These are phyloP conservation scores for Malus hybrid DNA, from an alignment of 331 rosid species.

Conservation along the genomic window DNA sequence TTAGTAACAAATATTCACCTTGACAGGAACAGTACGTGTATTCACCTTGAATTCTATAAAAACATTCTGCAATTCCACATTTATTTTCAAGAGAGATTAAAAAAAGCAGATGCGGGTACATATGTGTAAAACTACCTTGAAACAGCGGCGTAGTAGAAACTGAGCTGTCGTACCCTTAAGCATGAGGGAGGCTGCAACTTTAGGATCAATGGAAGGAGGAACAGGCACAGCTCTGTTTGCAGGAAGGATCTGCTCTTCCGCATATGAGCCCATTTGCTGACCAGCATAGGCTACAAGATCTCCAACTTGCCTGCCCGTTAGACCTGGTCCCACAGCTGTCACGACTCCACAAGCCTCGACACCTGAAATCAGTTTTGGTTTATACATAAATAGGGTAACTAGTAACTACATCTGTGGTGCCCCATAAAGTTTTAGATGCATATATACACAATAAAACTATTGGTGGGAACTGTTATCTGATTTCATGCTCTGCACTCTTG, in stretches of 20 bases:
- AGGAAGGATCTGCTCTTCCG: constrained; percentile 96
- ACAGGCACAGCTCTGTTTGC: constrained; percentile 65
- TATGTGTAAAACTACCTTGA: constrained; percentile 46
- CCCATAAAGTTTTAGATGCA: background rate
- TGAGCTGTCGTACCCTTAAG: constrained; percentile 86
- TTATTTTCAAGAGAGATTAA: background rate
- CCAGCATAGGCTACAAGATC: constrained; percentile 84
- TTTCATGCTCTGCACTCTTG: background rate
- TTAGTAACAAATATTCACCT: background rate
- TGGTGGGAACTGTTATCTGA: background rate
- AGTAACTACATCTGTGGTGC: background rate
- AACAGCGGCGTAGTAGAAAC: constrained; percentile 61
- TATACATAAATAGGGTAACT: background rate
- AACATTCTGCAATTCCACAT: background rate
- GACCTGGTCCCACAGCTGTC: constrained; percentile 80
- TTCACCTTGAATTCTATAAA: background rate
- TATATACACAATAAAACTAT: background rate
- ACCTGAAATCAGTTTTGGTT: constrained; percentile 32
- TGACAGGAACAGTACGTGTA: background rate
- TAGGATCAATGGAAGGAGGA: constrained; percentile 71
- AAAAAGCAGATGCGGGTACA: background rate
- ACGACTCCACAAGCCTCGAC: constrained; percentile 91
- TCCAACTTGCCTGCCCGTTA: constrained; percentile 67
- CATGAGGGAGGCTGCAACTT: constrained; percentile 63
- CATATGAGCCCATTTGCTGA: constrained; percentile 75